These are phyloP conservation scores for Chiua virens DNA, from an alignment of 768 basidiomycete genomes.

Conservation along the genomic window DNA sequence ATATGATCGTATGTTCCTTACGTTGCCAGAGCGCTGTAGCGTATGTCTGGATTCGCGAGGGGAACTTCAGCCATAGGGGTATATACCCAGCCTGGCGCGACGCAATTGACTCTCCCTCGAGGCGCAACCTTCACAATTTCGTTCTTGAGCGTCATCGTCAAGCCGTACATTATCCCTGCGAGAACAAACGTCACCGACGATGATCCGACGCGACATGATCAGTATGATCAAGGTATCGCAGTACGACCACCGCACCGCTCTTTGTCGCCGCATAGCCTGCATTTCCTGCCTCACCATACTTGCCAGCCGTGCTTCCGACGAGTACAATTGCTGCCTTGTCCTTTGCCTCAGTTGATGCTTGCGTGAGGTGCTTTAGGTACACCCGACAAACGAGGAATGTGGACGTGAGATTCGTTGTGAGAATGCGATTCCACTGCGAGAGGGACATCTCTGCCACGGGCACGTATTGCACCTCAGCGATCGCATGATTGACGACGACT, in stretches of 20 bases:
- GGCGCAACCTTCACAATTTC: slow-evolving; percentile 76
- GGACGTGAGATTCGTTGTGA: slow-evolving; percentile 61
- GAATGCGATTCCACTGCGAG: slow-evolving; percentile 58
- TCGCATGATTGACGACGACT: slow-evolving; percentile 61
- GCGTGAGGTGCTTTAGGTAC: slow-evolving; percentile 50
- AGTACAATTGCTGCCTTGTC: slow-evolving; percentile 59
- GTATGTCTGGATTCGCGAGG: slow-evolving; percentile 51
- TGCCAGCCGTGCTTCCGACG: slow-evolving; percentile 69
- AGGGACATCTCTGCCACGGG: slow-evolving; percentile 58
- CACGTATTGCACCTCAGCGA: slow-evolving; percentile 40
- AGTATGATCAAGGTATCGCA: not conserved
- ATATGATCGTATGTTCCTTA: slow-evolving; percentile 31
- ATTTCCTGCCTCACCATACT: slow-evolving; percentile 65
- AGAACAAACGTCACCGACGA: not conserved
- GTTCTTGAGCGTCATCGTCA: slow-evolving; percentile 67
- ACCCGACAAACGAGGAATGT: slow-evolving; percentile 63
- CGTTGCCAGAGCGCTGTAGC: slow-evolving; percentile 66
- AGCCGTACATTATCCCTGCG: slow-evolving; percentile 68
- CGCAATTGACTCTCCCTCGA: slow-evolving; percentile 59
- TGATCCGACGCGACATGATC: not conserved
- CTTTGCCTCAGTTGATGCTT: slow-evolving; percentile 38
- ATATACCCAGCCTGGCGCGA: slow-evolving; percentile 65
- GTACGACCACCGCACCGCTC: slow-evolving; percentile 46
- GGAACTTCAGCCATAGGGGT: slow-evolving; percentile 65
- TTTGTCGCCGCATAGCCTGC: slow-evolving; percentile 65